A percentile compares a stretch with the other conserved stretches of the same genome.
phyloP scores from a whole-genome alignment of 139 green algal species.

The Micromonas commoda region DNA sequence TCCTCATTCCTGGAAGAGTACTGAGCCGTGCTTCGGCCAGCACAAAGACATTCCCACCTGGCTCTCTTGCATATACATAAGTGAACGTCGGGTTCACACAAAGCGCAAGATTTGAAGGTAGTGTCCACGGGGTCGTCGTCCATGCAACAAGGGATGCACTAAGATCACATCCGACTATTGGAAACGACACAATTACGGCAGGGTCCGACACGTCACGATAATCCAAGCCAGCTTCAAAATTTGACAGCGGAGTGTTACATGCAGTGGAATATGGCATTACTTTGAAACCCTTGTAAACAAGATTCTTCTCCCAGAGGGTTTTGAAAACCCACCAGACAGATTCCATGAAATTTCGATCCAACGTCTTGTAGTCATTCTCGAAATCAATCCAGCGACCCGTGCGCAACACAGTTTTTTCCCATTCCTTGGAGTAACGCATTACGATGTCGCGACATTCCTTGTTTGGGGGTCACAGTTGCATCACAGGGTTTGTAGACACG shows the following conservation, averaged over 20 bases:
- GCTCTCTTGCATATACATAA: conserved; percentile 79
- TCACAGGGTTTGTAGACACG: too few relatives aligned
- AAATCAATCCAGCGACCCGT: conserved; percentile 99
- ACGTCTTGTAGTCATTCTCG: conserved; percentile 98
- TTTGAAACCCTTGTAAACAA: conserved; percentile 98
- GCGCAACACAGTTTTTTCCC: conserved; percentile 85
- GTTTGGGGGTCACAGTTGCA: too few relatives aligned
- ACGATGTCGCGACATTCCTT: conserved; percentile 93
- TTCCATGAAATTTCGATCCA: conserved; percentile 93
- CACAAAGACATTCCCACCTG: conserved; percentile 60
- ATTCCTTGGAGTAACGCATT: conserved; percentile 93
- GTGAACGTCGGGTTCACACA: conserved; percentile 88
- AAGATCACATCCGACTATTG: conserved; percentile 47
- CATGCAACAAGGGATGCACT: conserved; percentile 80
- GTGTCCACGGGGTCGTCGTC: conserved; percentile 98
- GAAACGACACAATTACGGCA: conserved; percentile 56
- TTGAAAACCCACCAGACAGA: conserved; percentile 88
- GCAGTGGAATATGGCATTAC: conserved; percentile 98
- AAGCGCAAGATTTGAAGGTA: conserved; percentile 94
- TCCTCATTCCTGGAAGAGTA: conserved; percentile 43
- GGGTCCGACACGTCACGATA: conserved; percentile 83
- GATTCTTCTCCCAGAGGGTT: conserved; percentile 82
- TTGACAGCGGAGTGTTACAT: conserved; percentile 87
- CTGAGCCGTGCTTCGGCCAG: conserved; percentile 73
- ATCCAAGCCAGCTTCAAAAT: conserved; percentile 97